Evolutionary conservation across 352 stramenopile genomes (phyloP), one percentile per base, ranked within the genome.

Genomic region (Phytophthora cactorum): DNA sequence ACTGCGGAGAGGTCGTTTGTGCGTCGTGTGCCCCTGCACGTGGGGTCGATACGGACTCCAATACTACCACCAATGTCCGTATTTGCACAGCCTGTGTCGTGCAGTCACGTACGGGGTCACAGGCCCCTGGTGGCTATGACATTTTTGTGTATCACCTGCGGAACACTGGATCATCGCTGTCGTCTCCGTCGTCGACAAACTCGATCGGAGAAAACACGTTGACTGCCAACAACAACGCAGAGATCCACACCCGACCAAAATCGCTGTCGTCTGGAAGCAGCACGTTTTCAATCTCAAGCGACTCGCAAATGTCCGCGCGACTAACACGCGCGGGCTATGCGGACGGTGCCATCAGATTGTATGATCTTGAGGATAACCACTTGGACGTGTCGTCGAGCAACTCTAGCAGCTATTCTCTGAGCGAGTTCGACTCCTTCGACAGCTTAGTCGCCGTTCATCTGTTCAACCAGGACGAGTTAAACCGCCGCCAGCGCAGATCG

Each of bases 1-100:
- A 84, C 59, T 93, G 86, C 31, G 86, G 86, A 22, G 86, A 93
- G 44, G 86, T 93, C 2, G 84, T 92, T 5, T 93, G 86, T 59
- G 77, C 82, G 2, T 79, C 77, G 5, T 93, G 86, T 28, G 82
- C 84, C 17, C 79, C 81, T n/a, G 70, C 74, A 0, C 80, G 81
- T 12, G 75, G 89, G 31, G 71, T 92, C 0, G 70, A 74, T 32
- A 44, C 52, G 31, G 80, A 89, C 39, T 52, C 53, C 5, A 29
- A 79, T 17, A 62, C 83, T 8, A 68, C 49, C 6, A 77, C 49
- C 12, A 68, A 57, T 36, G 56, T 75, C 32, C 85, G 85, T 11
- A 86, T 93, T 59, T 93, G 85, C 60, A 90, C 75, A 11, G 80
- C 77, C 11, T 93, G 85, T 36, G 68, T 93, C 3, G 69, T 90